These are phyloP conservation scores for Flaveria ramosissima DNA, from an alignment of 129 eudicot species.

Conservation along the genomic window DNA sequence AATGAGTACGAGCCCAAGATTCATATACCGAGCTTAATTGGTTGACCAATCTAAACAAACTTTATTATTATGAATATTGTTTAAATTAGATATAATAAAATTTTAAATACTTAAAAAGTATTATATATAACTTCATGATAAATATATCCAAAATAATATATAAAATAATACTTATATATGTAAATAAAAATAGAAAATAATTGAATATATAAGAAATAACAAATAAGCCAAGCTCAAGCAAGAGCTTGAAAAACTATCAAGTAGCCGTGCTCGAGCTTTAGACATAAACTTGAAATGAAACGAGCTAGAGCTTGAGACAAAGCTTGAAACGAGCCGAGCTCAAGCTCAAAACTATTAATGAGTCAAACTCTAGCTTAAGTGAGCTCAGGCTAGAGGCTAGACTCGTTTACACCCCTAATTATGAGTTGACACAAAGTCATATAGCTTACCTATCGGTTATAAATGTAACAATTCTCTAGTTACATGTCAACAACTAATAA, in stretches of 20 bases:
- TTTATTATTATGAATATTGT: too few relatives aligned
- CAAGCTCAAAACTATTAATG: neutral
- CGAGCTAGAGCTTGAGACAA: too few relatives aligned
- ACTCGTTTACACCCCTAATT: neutral
- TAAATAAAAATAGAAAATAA: too few relatives aligned
- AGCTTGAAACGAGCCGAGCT: neutral
- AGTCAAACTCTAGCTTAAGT: neutral
- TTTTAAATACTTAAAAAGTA: too few relatives aligned
- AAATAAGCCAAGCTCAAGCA: neutral
- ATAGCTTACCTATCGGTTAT: neutral
- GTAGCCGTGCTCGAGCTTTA: too few relatives aligned
- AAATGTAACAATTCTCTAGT: neutral
- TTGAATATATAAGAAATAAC: neutral
- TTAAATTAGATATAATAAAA: too few relatives aligned
- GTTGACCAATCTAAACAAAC: neutral
- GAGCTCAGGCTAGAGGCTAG: neutral
- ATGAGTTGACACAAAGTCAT: slow-evolving; percentile 1
- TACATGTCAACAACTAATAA: neutral
- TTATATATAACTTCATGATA: too few relatives aligned
- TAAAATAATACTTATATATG: too few relatives aligned
- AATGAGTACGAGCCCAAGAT: neutral
- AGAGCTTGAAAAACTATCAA: too few relatives aligned
- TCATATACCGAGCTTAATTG: neutral
- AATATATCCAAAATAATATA: too few relatives aligned
- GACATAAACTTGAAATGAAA: too few relatives aligned